Base-by-base conservation (phyloP, 192 early-diverging fungal genomes). In the Backusella sp. region DNA sequence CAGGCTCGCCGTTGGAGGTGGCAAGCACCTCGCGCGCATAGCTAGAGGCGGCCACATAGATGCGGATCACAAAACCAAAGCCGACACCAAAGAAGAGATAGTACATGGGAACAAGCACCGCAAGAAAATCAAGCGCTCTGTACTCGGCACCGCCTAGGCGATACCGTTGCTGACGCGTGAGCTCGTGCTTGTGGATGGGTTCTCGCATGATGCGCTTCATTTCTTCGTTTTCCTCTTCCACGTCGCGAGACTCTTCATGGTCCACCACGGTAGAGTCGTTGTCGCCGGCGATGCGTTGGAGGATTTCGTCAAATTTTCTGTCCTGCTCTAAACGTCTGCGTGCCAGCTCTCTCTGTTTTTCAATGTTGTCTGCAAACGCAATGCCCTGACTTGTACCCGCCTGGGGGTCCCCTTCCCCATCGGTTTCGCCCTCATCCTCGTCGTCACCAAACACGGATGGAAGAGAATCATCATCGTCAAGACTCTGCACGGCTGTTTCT, bases 351-450 rank as follows among this genome's bases (percentile, higher is more conserved):
- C 80, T 66, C 35, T 81, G 80, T n/a, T n/a, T 30, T 34, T 75
- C 73, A 30, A 81, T 75, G 37, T 81, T 71, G 2, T 81, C 80
- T 19, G 80, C 80, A 75, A 81, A 81, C 1, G 76, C 76, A 75
- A 81, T 81, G 8, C 77, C 77, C 0, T 56, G 49, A 19, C 39
- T 71, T 19, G 26, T 41, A 34, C 39, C 41, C 1, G 11, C 26
- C 7, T 41, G 35, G 7, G 46, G 21, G 42, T 32, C 34, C 3
- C 15, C 32, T 32, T 32, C 32, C 2, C 32, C 42, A 9, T 71
- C 23, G 3, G 3, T 28, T 5, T 28, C 26, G 2, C 8, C 12
- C 0, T n/a, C 52, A 14, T 59, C 56, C 1, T 26, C 56, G 26
- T 62, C 56, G 1, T 62, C 23, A 14, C 12, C 56, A 62, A 62